phyloP scores from a whole-genome alignment of 805 yeast species.

The Metschnikowia proteae region DNA sequence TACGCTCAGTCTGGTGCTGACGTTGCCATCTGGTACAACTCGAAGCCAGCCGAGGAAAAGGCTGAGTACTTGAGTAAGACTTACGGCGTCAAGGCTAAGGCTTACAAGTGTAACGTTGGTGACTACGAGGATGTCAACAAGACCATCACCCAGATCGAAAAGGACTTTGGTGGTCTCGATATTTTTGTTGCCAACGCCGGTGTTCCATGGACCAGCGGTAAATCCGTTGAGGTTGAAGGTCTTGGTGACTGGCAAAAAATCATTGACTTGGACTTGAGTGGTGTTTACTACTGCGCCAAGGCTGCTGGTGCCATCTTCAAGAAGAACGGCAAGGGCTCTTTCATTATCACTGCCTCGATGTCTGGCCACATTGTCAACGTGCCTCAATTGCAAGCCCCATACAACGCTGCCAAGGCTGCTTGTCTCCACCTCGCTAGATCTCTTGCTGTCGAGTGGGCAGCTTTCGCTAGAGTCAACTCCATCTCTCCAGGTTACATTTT shows the following conservation, averaged over 20 bases:
- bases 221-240: slow-evolving; percentile 33
- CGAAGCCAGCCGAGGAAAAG: slow-evolving; percentile 55
- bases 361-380: slow-evolving; percentile 46
- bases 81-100: slow-evolving; percentile 60
- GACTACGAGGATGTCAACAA: slow-evolving; percentile 46
- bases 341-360: slow-evolving; percentile 45
- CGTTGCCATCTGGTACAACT: slow-evolving; percentile 62
- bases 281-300: slow-evolving; percentile 44
- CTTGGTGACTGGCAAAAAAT: slow-evolving; percentile 33
- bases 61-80: slow-evolving; percentile 43
- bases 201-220: slow-evolving; percentile 62
- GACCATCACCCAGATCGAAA: slow-evolving; percentile 48
- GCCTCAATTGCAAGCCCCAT: slow-evolving; percentile 45
- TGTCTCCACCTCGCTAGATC: slow-evolving; percentile 41
- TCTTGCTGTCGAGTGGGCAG: slow-evolving; percentile 46
- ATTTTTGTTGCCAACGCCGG: slow-evolving; percentile 92
- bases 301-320: slow-evolving; percentile 38
- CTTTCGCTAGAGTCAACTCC: slow-evolving; percentile 44
- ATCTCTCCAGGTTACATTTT: slow-evolving; percentile 42
- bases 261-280: slow-evolving; percentile 39
- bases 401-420: slow-evolving; percentile 47
- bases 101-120: slow-evolving; percentile 60
- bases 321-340: slow-evolving; percentile 40
- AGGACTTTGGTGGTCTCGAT: slow-evolving; percentile 78
- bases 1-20: slow-evolving; percentile 87